Conservation (phyloP, 805 yeast genomes). For the Pichia insulana region DNA sequence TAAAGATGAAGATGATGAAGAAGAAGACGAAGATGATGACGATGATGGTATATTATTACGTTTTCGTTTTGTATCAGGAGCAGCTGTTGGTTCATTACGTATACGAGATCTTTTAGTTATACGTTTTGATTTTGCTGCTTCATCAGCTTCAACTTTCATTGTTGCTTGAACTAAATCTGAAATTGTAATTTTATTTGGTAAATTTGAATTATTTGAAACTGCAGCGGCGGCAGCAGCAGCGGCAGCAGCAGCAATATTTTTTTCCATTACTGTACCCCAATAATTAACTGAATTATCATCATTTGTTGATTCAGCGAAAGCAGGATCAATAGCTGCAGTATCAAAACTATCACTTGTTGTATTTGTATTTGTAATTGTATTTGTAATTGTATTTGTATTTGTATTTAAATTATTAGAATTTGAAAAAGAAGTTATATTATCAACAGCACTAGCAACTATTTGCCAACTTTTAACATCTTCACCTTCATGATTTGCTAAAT, state of each 20-base stretch:
- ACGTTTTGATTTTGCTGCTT: not conserved
- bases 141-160: slow-evolving; percentile 4
- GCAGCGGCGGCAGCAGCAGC: not conserved
- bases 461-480: not conserved
- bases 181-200: not conserved
- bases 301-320: not conserved
- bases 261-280: not conserved
- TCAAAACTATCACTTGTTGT: not conserved
- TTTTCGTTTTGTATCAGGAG: not conserved
- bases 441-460: not conserved
- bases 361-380: no score
- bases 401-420: no score
- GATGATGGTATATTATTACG: no score
- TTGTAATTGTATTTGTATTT: not conserved
- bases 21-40: no score
- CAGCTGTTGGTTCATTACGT: not conserved
- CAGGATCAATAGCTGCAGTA: not conserved
- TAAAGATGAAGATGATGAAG: no score
- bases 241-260: not conserved
- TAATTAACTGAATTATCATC: not conserved
- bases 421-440: no score
- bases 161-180: slow-evolving; percentile 6
- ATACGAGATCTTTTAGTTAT: not conserved
- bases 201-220: not conserved
- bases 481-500: not conserved